Conservation (phyloP, 768 basidiomycete species). For the Leccinum incarnatum region DNA sequence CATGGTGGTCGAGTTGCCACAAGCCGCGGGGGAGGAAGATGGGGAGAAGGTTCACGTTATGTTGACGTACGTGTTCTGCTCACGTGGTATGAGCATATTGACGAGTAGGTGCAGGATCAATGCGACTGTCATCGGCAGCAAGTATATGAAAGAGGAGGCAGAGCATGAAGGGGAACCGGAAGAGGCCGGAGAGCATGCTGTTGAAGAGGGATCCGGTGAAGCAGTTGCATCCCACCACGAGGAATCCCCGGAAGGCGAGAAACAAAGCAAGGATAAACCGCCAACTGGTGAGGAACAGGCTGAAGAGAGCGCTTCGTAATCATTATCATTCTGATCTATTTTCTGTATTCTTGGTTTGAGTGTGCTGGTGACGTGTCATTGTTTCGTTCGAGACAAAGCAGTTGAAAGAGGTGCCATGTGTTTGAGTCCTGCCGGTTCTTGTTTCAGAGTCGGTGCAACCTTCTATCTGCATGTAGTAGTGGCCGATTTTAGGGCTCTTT, state of each 20-base stretch:
- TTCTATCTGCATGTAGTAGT: not conserved
- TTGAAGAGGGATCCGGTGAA: slow-evolving; percentile 29
- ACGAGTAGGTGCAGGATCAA: slow-evolving; percentile 53
- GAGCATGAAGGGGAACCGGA: slow-evolving; percentile 36
- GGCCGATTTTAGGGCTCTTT: not conserved
- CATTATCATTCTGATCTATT: slow-evolving; percentile 12
- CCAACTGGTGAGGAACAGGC: slow-evolving; percentile 16
- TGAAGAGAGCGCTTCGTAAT: slow-evolving; percentile 18
- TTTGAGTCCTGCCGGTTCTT: not conserved
- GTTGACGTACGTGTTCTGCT: slow-evolving; percentile 56
- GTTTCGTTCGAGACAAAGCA: not conserved
- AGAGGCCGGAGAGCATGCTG: slow-evolving; percentile 18
- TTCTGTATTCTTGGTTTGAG: slow-evolving; percentile 2
- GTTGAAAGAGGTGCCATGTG: not conserved
- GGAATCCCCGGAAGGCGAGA: slow-evolving; percentile 22
- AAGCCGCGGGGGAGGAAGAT: slow-evolving; percentile 43
- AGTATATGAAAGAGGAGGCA: slow-evolving; percentile 43
- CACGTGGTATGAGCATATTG: not conserved
- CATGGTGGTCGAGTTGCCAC: slow-evolving; percentile 60
- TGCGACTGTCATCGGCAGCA: slow-evolving; percentile 72
- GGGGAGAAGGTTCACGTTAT: slow-evolving; percentile 69
- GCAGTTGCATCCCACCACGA: slow-evolving; percentile 24
- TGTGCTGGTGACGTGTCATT: not conserved
- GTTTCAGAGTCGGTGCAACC: not conserved
- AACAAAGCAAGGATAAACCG: slow-evolving; percentile 22